These are phyloP conservation scores for Alternaria panax DNA, from an alignment of 2,329 filamentous ascomycete genomes.

Conservation along the genomic window DNA sequence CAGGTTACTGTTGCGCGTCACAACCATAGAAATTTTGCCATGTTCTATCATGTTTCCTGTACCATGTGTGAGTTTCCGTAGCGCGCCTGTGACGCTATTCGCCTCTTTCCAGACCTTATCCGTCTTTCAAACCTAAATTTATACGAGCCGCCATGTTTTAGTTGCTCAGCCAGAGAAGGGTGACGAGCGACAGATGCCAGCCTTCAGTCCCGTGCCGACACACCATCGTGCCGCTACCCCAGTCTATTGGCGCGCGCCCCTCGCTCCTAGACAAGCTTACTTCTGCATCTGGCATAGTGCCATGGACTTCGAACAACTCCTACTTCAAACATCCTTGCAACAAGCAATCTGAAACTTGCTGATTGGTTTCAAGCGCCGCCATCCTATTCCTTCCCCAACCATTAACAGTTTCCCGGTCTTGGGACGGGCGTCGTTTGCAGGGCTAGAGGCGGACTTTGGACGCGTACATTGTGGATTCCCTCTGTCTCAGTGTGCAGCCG, in stretches of 20 bases:
- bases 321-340: slow-evolving; percentile 5
- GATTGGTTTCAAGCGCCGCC: slow-evolving; percentile 9
- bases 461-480: not conserved
- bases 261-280: slow-evolving; percentile 1
- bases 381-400: not conserved
- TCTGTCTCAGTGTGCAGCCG: slow-evolving; percentile 4
- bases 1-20: too few species aligned
- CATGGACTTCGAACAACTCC: slow-evolving; percentile 7
- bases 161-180: not conserved
- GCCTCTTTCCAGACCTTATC: not conserved
- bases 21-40: too few species aligned
- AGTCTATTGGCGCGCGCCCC: not conserved
- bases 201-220: not conserved
- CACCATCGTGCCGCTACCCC: not conserved
- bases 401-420: slow-evolving; percentile 1
- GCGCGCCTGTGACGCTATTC: not conserved
- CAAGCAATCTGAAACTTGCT: slow-evolving; percentile 9
- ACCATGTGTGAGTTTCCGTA: too few species aligned
- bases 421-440: not conserved
- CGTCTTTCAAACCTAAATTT: not conserved
- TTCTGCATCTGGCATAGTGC: slow-evolving; percentile 7
- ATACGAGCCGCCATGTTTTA: not conserved
- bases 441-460: not conserved
- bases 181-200: not conserved
- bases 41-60: too few species aligned